A percentile compares a stretch with the other conserved stretches of the same genome.
Evolutionary conservation across 2,329 filamentous ascomycete genomes (phyloP).

Genomic region (Ambrosiella xylebori): DNA sequence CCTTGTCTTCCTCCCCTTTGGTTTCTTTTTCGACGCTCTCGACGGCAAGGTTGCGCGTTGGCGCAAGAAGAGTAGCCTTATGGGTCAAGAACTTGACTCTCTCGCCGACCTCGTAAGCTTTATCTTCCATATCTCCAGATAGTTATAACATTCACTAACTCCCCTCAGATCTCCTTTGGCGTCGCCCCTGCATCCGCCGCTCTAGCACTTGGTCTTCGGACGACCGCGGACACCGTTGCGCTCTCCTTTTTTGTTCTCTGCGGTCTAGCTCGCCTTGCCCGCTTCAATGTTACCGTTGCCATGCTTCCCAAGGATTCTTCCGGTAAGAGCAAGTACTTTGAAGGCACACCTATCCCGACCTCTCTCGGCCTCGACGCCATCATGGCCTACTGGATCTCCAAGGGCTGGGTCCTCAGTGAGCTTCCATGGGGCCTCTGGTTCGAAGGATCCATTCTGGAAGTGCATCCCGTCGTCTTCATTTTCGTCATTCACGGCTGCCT

Average conservation of each 20-base stretch:
- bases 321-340: slow-evolving; percentile 90
- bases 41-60: slow-evolving; percentile 92
- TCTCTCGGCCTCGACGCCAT: slow-evolving; percentile 62
- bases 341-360: slow-evolving; percentile 91
- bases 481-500: slow-evolving; percentile 81
- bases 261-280: slow-evolving; percentile 78
- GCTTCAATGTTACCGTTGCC: slow-evolving; percentile 91
- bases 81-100: slow-evolving; percentile 95
- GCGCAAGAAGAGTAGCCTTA: slow-evolving; percentile 91
- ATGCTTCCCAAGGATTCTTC: slow-evolving; percentile 78
- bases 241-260: slow-evolving; percentile 86
- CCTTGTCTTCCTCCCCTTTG: slow-evolving; percentile 75
- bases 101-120: slow-evolving; percentile 71
- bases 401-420: slow-evolving; percentile 61
- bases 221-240: slow-evolving; percentile 59
- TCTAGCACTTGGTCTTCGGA: slow-evolving; percentile 78
- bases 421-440: slow-evolving; percentile 61
- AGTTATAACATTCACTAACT: background rate
- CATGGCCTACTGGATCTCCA: slow-evolving; percentile 78
- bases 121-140: background rate
- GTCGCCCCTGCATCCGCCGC: slow-evolving; percentile 75
- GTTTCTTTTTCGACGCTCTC: slow-evolving; percentile 94
- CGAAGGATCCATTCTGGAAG: slow-evolving; percentile 52
- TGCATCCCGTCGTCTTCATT: slow-evolving; percentile 65
- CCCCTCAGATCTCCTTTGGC: slow-evolving; percentile 73